A percentile compares a stretch with the other conserved stretches of the same genome.
Conservation (phyloP, 352 stramenopile genomes). For the Globisporangium splendens region DNA sequence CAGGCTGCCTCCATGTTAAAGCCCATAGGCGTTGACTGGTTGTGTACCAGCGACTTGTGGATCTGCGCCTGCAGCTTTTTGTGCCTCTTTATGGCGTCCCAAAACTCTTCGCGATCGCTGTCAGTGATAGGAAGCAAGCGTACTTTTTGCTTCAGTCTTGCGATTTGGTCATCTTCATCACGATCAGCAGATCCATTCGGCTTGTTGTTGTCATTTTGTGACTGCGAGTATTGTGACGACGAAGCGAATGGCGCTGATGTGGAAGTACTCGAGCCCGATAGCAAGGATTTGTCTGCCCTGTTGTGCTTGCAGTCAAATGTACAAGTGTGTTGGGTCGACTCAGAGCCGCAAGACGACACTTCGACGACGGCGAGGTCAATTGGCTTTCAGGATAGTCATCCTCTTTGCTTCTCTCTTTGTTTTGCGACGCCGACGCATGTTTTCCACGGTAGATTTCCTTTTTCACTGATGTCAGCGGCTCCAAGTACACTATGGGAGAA, state of each 20-base stretch:
- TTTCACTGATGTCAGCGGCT: constrained; percentile 30
- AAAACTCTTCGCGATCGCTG: constrained; percentile 35
- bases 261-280: neutral
- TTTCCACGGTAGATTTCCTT: constrained; percentile 42
- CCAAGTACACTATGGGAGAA: constrained; percentile 30
- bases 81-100: constrained; percentile 40
- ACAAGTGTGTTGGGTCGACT: neutral
- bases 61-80: constrained; percentile 38
- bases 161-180: constrained; percentile 32
- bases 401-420: constrained; percentile 1
- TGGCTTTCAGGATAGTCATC: neutral
- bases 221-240: neutral
- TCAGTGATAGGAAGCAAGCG: constrained; percentile 39
- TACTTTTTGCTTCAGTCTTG: constrained; percentile 39
- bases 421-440: constrained; percentile 6
- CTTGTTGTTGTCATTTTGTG: neutral
- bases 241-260: neutral
- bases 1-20: constrained; percentile 64
- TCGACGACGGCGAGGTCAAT: constrained; percentile 1
- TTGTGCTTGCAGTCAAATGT: neutral
- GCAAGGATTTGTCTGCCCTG: neutral
- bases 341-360: constrained; percentile 7
- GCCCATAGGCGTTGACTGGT: constrained; percentile 37
- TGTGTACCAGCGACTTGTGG: constrained; percentile 20
- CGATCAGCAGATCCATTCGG: neutral